Evolutionary conservation across 352 stramenopile genomes (phyloP).

Genomic region (Albugo candida): DNA sequence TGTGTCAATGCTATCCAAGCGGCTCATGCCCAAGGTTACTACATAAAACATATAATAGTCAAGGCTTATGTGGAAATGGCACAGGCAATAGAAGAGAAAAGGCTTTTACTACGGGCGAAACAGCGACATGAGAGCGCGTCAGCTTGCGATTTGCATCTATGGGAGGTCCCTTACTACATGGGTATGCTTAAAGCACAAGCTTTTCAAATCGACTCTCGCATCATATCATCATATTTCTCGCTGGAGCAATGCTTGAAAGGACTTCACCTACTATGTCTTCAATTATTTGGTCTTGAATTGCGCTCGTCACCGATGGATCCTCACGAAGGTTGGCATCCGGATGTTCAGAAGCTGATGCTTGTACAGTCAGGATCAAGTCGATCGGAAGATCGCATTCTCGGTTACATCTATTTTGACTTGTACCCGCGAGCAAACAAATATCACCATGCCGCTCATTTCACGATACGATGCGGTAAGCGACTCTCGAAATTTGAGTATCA

Average conservation of each 20-base stretch:
- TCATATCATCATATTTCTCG: conserved; percentile 79
- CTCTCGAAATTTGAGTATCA: conserved; percentile 55
- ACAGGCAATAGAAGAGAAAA: conserved; percentile 32
- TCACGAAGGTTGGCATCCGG: conserved; percentile 78
- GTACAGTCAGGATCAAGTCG: conserved; percentile 21
- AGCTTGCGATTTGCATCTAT: conserved; percentile 58
- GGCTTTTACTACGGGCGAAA: conserved; percentile 42
- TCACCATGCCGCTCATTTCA: conserved; percentile 87
- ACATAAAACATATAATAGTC: neutral
- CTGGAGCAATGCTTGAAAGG: conserved; percentile 82
- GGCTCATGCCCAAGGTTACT: conserved; percentile 48
- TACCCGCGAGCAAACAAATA: conserved; percentile 81
- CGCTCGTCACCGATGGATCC: conserved; percentile 48
- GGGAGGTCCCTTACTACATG: conserved; percentile 91
- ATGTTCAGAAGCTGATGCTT: conserved; percentile 83
- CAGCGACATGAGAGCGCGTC: conserved; percentile 17
- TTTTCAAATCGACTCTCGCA: conserved; percentile 54
- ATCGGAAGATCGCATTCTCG: conserved; percentile 15
- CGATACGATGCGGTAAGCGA: conserved; percentile 85
- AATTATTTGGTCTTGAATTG: conserved; percentile 84
- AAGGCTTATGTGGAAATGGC: neutral
- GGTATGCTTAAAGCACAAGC: conserved; percentile 59
- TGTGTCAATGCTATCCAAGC: conserved; percentile 31
- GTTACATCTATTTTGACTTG: conserved; percentile 91
- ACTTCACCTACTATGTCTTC: conserved; percentile 68